Evolutionary conservation across 768 basidiomycete species (phyloP).

Genomic region (Cubamyces sp.): DNA sequence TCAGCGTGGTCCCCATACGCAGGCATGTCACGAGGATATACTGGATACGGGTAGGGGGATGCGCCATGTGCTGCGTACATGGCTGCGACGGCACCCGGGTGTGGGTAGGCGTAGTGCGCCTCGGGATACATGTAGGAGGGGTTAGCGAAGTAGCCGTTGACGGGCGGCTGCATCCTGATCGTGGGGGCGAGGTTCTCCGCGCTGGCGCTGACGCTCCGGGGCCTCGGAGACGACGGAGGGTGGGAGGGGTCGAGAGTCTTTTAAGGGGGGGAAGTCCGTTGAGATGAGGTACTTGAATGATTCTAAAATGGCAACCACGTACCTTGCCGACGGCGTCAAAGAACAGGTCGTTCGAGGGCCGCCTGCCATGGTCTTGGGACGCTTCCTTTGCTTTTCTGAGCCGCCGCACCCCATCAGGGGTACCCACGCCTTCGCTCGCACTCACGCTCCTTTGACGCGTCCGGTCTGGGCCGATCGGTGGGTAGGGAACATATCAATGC

Average conservation of each 20-base stretch:
- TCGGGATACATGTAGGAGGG: constrained; percentile 20
- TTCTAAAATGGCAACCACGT: constrained; percentile 13
- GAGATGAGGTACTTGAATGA: constrained; percentile 7
- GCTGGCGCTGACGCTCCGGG: constrained; percentile 28
- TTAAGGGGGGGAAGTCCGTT: background rate
- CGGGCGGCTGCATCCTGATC: constrained; percentile 16
- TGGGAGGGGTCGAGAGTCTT: constrained; percentile 20
- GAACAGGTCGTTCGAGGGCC: constrained; percentile 41
- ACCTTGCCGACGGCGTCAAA: constrained; percentile 43
- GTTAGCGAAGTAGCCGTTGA: constrained; percentile 4
- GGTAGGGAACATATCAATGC: background rate
- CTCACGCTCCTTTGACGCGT: constrained; percentile 34
- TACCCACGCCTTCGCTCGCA: constrained; percentile 35
- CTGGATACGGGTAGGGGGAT: constrained; percentile 14
- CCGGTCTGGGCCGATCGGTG: constrained; percentile 30
- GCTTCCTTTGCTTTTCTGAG: constrained; percentile 23
- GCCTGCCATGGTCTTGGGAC: constrained; percentile 37
- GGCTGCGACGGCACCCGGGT: background rate
- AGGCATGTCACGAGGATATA: constrained; percentile 10
- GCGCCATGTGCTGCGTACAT: constrained; percentile 11
- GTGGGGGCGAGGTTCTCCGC: constrained; percentile 17
- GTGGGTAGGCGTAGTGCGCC: constrained; percentile 4
- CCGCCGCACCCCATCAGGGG: constrained; percentile 23
- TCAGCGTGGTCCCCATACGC: background rate
- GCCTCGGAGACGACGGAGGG: constrained; percentile 16